Evolutionary conservation across 441 rosid species (phyloP).

Genomic region (Adansonia madagascariensis): DNA sequence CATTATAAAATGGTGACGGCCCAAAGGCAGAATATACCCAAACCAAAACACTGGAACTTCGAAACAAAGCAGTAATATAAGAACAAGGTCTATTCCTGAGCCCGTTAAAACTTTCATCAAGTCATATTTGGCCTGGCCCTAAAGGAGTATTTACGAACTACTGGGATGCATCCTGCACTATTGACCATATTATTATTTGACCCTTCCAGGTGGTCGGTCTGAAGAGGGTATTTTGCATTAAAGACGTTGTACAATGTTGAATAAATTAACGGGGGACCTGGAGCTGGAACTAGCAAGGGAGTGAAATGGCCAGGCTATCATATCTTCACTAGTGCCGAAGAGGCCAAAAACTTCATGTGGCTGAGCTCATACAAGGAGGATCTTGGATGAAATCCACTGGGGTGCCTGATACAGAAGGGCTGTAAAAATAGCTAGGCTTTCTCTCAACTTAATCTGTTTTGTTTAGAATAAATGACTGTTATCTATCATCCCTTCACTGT

Average conservation of each 20-base stretch:
- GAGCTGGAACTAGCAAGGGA: constrained; percentile 63
- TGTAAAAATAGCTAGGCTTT: constrained; percentile 32
- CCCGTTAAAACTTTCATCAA: constrained; percentile 47
- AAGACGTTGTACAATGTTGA: constrained; percentile 71
- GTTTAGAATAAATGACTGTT: neutral
- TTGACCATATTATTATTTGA: constrained; percentile 39
- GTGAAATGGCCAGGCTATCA: constrained; percentile 66
- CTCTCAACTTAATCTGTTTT: neutral
- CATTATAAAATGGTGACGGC: constrained; percentile 69
- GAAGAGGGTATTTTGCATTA: constrained; percentile 60
- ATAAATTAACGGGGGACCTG: constrained; percentile 60
- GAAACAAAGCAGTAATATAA: constrained; percentile 55
- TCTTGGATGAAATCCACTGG: constrained; percentile 64
- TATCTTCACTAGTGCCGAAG: constrained; percentile 46
- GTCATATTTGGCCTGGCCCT: constrained; percentile 60
- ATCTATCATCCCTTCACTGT: neutral
- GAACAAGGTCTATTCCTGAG: constrained; percentile 55
- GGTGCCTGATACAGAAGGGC: constrained; percentile 61
- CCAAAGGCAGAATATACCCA: constrained; percentile 57
- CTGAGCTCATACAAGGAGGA: constrained; percentile 65
- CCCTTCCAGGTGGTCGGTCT: constrained; percentile 66
- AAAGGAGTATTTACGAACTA: constrained; percentile 60
- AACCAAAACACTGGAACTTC: constrained; percentile 67
- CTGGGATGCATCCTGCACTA: constrained; percentile 54
- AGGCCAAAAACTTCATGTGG: constrained; percentile 67